Evolutionary conservation across 1,284 basidiomycete genomes (phyloP).

Genomic region (Pseudozyma sp.): DNA sequence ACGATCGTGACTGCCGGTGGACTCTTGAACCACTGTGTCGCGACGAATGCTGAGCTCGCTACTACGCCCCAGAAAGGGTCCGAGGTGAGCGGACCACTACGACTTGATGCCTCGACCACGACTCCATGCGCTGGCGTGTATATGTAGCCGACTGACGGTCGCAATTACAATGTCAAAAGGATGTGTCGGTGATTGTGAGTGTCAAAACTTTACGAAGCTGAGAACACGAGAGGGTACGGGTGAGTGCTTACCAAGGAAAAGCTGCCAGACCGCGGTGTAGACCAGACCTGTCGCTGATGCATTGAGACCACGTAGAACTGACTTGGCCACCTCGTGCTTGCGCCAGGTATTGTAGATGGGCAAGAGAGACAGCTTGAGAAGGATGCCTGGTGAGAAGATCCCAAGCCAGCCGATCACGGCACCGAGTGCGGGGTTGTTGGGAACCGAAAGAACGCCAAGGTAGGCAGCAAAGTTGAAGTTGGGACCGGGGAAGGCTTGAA

Average conservation of each 20-base stretch:
- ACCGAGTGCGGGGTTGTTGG: conserved; percentile 70
- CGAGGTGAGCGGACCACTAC: conserved; percentile 69
- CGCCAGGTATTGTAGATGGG: conserved; percentile 73
- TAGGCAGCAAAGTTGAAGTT: conserved; percentile 76
- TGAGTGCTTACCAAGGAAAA: conserved; percentile 68
- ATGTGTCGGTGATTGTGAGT: background rate
- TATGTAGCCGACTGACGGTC: conserved; percentile 56
- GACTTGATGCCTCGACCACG: conserved; percentile 35
- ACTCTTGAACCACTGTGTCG: conserved; percentile 66
- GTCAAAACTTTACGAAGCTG: background rate
- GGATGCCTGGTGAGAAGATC: conserved; percentile 70
- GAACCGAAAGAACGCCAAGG: conserved; percentile 72
- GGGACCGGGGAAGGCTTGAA: conserved; percentile 72
- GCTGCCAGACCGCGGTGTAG: conserved; percentile 74
- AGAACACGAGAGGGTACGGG: background rate
- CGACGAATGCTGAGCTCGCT: conserved; percentile 57
- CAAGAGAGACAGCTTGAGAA: conserved; percentile 73
- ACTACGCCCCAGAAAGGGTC: conserved; percentile 72
- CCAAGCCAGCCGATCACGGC: conserved; percentile 71
- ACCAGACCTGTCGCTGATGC: conserved; percentile 74
- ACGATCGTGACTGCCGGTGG: conserved; percentile 70
- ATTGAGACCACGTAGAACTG: conserved; percentile 73
- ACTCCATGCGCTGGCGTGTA: conserved; percentile 64
- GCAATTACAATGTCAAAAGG: background rate
- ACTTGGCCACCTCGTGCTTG: conserved; percentile 70